These are phyloP conservation scores for Meira miltonrushii DNA, from an alignment of 1,284 basidiomycete species.

Conservation along the genomic window DNA sequence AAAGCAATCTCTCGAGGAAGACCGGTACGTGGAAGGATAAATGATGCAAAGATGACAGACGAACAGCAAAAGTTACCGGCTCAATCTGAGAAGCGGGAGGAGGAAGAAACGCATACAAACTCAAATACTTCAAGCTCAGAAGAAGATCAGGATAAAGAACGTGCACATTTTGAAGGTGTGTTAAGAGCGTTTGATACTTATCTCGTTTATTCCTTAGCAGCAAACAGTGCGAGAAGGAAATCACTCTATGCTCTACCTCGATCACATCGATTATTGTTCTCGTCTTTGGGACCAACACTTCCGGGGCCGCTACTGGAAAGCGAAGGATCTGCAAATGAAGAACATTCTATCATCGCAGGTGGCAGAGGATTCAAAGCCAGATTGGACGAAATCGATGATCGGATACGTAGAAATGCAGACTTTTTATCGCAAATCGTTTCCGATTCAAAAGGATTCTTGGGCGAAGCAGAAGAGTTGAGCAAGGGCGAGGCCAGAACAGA, in stretches of 20 bases:
- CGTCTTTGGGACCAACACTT: conserved; percentile 22
- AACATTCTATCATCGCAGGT: neutral
- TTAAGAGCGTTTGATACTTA: conserved; percentile 45
- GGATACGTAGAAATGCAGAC: conserved; percentile 48
- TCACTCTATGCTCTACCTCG: conserved; percentile 37
- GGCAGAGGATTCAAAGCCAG: conserved; percentile 29
- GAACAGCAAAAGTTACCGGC: neutral
- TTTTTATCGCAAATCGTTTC: conserved; percentile 36
- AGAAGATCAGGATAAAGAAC: conserved; percentile 19
- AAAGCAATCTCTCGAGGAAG: conserved; percentile 4
- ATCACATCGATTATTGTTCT: conserved; percentile 38
- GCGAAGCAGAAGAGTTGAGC: conserved; percentile 16
- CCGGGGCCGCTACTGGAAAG: conserved; percentile 24
- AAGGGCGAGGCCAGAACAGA: neutral
- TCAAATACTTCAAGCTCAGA: neutral
- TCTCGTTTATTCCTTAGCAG: conserved; percentile 40
- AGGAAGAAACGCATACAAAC: neutral
- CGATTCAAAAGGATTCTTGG: conserved; percentile 42
- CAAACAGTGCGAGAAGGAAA: conserved; percentile 37
- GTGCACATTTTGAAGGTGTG: conserved; percentile 42
- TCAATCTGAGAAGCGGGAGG: neutral
- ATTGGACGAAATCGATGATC: conserved; percentile 49
- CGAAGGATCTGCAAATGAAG: neutral
- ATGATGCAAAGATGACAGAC: neutral
- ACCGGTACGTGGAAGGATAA: neutral